Conservation (phyloP, 495 filamentous ascomycete species). For the Bryoglossum gracile region DNA sequence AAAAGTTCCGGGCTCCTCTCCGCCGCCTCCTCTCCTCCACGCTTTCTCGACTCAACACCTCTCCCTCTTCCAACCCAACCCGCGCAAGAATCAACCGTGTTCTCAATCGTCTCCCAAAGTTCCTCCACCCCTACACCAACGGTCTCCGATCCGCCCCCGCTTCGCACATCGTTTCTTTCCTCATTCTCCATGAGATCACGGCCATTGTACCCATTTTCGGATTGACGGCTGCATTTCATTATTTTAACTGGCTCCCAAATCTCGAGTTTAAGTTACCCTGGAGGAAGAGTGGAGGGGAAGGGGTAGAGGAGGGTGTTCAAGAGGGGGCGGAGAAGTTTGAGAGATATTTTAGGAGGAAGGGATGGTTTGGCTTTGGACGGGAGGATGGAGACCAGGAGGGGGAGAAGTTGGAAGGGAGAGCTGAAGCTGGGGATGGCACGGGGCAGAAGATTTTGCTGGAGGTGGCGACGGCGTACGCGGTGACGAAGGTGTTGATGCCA, state of each 20-base stretch:
- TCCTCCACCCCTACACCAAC: conserved; percentile 55
- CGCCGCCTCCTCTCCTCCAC: neutral
- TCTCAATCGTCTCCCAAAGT: conserved; percentile 48
- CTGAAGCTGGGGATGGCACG: conserved; percentile 27
- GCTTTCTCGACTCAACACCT: neutral
- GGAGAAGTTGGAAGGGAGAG: conserved; percentile 15
- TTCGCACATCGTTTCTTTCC: conserved; percentile 77
- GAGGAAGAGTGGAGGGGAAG: too few species aligned
- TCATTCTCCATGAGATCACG: conserved; percentile 87
- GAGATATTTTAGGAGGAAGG: conserved; percentile 37
- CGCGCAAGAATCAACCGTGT: conserved; percentile 45
- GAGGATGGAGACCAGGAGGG: conserved; percentile 5
- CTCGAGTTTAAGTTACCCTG: too few species aligned
- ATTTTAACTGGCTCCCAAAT: conserved; percentile 56
- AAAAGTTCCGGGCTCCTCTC: too few species aligned
- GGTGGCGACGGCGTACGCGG: conserved; percentile 80
- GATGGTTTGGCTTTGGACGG: conserved; percentile 39
- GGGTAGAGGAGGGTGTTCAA: conserved; percentile 29
- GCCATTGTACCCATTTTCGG: conserved; percentile 73
- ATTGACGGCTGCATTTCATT: conserved; percentile 71
- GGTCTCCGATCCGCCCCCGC: conserved; percentile 67
- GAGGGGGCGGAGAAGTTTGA: conserved; percentile 40
- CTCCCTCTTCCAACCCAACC: conserved; percentile 21
- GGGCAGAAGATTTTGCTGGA: conserved; percentile 52
- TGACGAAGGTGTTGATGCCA: conserved; percentile 79